A percentile compares a stretch with the other conserved stretches of the same genome.
phyloP scores from a whole-genome alignment of 2,329 filamentous ascomycete genomes.

The Bipolaris oryzae region DNA sequence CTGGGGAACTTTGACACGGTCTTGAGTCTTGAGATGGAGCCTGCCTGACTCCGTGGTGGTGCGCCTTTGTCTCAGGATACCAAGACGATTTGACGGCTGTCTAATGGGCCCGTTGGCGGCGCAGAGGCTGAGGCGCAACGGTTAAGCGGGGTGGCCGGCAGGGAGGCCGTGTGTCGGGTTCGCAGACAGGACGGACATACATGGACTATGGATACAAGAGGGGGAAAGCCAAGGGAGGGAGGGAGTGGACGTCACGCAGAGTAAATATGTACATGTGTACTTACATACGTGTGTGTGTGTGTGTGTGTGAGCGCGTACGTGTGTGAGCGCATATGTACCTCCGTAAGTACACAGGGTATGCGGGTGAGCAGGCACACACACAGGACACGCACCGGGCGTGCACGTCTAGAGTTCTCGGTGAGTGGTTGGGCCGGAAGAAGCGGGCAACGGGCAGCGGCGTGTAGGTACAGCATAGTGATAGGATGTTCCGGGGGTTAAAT shows the following conservation, averaged over 20 bases:
- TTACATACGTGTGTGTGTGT: too few species aligned
- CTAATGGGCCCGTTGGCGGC: neutral
- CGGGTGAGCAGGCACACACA: neutral
- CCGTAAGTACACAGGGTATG: too few species aligned
- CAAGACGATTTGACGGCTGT: slow-evolving; percentile 11
- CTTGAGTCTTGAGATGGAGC: slow-evolving; percentile 7
- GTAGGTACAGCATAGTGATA: neutral
- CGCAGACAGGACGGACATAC: too few species aligned
- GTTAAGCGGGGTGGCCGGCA: neutral
- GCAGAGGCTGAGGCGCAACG: neutral
- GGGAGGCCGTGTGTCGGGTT: neutral
- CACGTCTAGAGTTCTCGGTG: slow-evolving; percentile 5
- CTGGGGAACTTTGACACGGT: slow-evolving; percentile 15
- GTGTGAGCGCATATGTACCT: neutral
- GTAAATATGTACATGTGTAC: too few species aligned
- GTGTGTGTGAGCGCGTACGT: too few species aligned
- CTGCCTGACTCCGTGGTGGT: slow-evolving; percentile 3
- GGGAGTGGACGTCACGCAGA: too few species aligned
- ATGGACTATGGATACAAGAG: neutral
- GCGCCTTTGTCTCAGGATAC: slow-evolving; percentile 7
- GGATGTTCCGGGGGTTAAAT: slow-evolving; percentile 8
- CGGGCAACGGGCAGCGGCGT: neutral
- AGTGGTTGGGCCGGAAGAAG: slow-evolving; percentile 1
- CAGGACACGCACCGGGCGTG: neutral
- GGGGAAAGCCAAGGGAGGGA: too few species aligned